Conservation (phyloP, 2,329 filamentous ascomycete genomes). For the Pseudogymnoascus sp. region DNA sequence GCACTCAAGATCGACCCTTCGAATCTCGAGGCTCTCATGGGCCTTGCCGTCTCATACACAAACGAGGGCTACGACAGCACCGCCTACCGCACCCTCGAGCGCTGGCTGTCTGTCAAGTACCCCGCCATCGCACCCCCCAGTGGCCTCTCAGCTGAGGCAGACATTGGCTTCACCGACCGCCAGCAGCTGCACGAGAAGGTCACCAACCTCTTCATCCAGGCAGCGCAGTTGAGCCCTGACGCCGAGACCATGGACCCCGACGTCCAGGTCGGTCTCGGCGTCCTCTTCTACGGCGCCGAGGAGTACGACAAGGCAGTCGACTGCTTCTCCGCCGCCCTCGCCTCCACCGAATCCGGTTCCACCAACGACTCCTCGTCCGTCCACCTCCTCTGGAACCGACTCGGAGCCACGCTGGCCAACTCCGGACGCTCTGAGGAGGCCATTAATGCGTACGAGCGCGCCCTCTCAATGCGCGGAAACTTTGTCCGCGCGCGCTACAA, state of each 20-base stretch:
- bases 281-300: constrained; percentile 95
- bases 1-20: constrained; percentile 79
- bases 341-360: constrained; percentile 72
- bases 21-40: constrained; percentile 88
- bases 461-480: constrained; percentile 81
- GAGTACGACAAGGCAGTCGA: constrained; percentile 98
- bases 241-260: constrained; percentile 97
- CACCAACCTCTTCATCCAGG: constrained; percentile 82
- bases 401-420: constrained; percentile 93
- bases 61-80: constrained; percentile 98
- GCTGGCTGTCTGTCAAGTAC: constrained; percentile 95
- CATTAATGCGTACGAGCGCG: constrained; percentile 92
- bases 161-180: constrained; percentile 86
- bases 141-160: constrained; percentile 63
- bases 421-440: constrained; percentile 89
- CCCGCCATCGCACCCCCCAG: constrained; percentile 68
- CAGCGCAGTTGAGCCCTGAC: constrained; percentile 82
- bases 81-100: constrained; percentile 90
- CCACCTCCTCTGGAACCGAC: constrained; percentile 93
- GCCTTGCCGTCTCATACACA: constrained; percentile 90
- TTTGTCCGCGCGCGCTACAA: constrained; percentile 97
- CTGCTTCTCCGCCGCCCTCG: constrained; percentile 89
- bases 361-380: constrained; percentile 80
- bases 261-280: constrained; percentile 92
- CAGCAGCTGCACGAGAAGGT: constrained; percentile 78